A percentile compares a stretch with the other conserved stretches of the same genome.
Evolutionary conservation across 768 basidiomycete genomes (phyloP).

Genomic region (Melanogaster broomeanus): DNA sequence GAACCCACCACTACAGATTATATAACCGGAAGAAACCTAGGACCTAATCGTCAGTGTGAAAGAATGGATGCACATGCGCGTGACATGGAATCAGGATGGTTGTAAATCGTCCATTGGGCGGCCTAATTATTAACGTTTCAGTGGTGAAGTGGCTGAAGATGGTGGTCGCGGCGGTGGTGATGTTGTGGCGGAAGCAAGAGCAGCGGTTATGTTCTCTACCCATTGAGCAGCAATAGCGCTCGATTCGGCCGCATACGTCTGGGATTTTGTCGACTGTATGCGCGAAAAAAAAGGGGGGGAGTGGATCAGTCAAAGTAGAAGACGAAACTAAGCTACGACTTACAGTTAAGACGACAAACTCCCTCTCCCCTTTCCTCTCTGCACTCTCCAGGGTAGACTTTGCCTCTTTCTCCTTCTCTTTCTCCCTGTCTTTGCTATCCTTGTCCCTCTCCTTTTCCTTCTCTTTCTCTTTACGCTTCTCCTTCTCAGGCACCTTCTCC

Average conservation of each 20-base stretch:
- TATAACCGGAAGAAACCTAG: no score
- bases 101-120: no score
- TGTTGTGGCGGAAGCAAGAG: constrained; percentile 17
- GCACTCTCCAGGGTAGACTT: constrained; percentile 47
- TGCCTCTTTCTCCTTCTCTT: constrained; percentile 49
- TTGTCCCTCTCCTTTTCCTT: constrained; percentile 16
- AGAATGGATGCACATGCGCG: no score
- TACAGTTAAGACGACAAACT: constrained; percentile 64
- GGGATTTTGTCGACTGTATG: constrained; percentile 47
- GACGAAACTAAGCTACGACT: constrained; percentile 22
- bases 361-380: constrained; percentile 54
- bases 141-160: neutral
- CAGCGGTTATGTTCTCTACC: constrained; percentile 42
- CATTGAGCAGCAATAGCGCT: constrained; percentile 35
- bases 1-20: no score
- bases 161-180: neutral
- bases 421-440: constrained; percentile 36
- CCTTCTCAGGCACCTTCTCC: constrained; percentile 10
- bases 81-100: no score
- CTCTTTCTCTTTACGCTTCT: neutral
- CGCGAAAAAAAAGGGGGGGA: neutral
- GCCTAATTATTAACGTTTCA: neutral
- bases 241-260: constrained; percentile 44
- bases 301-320: neutral
- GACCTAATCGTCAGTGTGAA: no score